Evolutionary conservation across 768 basidiomycete species (phyloP), one percentile per base, ranked within the genome.

Genomic region (Lentinula detonsa): DNA sequence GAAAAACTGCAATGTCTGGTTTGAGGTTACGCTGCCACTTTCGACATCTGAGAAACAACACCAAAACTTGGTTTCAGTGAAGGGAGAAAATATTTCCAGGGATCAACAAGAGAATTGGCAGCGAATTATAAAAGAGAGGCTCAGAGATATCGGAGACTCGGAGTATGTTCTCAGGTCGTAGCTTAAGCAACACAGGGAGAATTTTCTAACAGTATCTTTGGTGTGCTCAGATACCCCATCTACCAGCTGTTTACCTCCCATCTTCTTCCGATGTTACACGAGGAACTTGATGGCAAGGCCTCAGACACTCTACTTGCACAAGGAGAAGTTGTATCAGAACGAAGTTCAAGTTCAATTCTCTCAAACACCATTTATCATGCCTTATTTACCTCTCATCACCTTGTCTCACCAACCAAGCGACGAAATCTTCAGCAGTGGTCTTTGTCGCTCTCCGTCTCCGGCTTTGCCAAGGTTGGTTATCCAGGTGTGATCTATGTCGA

Each of bases 401-500:
- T 88, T 59, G 72, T 84, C 43, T 85, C 90, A 56, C 76, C 84
- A 23, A 76, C 80, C 66, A 88, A 89, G 72, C 78, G 88, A 58
- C 78, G 83, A 39, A 76, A 81, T 62, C 73, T 85, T 34, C 78
- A 82, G 62, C 72, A 76, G 39, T 86, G 86, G 81, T 78, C 85
- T 1, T 75, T 78, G 13, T 75, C 81, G 6, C 78, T 89, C 43
- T 71, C 71, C 3, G 65, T 91, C 11, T 64, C 73, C 1, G 89
- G 90, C 0, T 91, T 90, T 68, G 84, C 87, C 1, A 91, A 91
- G 71, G 78, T 87, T 8, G 88, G 89, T 0, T 81, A 90, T 69
- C 90, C 90, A 11, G 89, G 88, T 4, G 76, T 90, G 49, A 88
- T 92, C 48, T 92, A 90, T 59, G 85, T 80, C n/a, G 76, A 85